A percentile compares a stretch with the other conserved stretches of the same genome.
phyloP scores from a whole-genome alignment of 495 filamentous ascomycete genomes.

The Penicillium canescens region DNA sequence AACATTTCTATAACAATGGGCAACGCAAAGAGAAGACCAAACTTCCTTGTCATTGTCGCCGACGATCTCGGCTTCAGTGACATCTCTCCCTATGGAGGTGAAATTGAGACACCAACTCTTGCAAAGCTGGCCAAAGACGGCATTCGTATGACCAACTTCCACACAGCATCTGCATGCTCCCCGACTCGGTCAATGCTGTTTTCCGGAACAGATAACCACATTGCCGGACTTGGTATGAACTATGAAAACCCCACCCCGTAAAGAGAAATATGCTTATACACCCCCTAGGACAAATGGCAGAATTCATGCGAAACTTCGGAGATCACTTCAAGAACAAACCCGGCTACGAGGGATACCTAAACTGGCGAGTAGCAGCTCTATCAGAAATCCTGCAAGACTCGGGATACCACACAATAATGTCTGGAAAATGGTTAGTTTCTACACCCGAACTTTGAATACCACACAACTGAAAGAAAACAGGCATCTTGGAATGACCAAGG shows the following conservation, averaged over 20 bases:
- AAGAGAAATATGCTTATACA: neutral
- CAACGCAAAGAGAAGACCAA: conserved; percentile 10
- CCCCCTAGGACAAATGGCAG: conserved; percentile 6
- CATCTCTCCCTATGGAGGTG: conserved; percentile 23
- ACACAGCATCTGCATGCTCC: conserved; percentile 34
- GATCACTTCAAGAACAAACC: conserved; percentile 33
- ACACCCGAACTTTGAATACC: neutral
- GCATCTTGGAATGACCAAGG: conserved; percentile 10
- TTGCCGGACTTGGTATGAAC: conserved; percentile 15
- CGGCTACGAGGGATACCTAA: conserved; percentile 58
- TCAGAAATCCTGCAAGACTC: conserved; percentile 51
- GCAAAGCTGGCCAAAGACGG: conserved; percentile 28
- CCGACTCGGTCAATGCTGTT: conserved; percentile 44
- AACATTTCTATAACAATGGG: neutral
- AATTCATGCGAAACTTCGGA: conserved; percentile 20
- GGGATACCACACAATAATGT: conserved; percentile 53
- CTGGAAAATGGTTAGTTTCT: conserved; percentile 47
- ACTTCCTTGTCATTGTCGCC: conserved; percentile 34
- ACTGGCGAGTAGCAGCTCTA: conserved; percentile 49
- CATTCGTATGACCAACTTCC: conserved; percentile 27
- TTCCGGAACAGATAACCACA: conserved; percentile 54
- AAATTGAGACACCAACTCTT: conserved; percentile 34
- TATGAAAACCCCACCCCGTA: too few relatives aligned
- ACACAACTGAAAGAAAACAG: neutral
- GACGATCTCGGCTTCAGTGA: conserved; percentile 39